A percentile compares a stretch with the other conserved stretches of the same genome.
phyloP scores from a whole-genome alignment of 345 rosid species.

The Salix arbutifolia region DNA sequence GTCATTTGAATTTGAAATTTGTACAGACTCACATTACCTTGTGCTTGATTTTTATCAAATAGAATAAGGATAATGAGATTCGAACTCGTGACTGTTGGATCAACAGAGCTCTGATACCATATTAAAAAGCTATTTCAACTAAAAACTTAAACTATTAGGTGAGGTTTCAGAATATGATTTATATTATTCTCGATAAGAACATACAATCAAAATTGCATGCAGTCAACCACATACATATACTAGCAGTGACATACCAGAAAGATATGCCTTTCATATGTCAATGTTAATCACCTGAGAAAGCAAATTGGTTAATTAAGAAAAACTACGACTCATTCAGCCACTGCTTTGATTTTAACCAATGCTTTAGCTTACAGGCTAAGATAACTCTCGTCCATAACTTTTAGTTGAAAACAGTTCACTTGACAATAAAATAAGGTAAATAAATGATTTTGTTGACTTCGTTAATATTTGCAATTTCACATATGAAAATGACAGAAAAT shows the following conservation, averaged over 20 bases:
- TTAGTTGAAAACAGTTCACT: not conserved
- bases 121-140: no score
- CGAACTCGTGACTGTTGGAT: no score
- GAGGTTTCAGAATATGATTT: no score
- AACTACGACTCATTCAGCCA: not conserved
- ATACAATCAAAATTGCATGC: not conserved
- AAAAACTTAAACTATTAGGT: no score
- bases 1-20: no score
- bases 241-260: conserved; percentile 21
- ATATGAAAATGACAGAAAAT: not conserved
- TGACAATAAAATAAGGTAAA: not conserved
- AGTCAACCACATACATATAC: not conserved
- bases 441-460: not conserved
- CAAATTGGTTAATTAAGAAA: conserved; percentile 14
- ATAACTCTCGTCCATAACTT: not conserved
- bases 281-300: conserved; percentile 14
- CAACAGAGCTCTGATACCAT: no score
- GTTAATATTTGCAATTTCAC: not conserved
- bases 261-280: conserved; percentile 19
- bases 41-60: no score
- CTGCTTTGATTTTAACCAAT: not conserved
- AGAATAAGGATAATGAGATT: fast-evolving
- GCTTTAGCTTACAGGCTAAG: not conserved
- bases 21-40: no score
- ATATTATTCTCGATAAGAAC: not conserved